Evolutionary conservation across 768 basidiomycete species (phyloP).

Genomic region (Multifurca ochricompacta): DNA sequence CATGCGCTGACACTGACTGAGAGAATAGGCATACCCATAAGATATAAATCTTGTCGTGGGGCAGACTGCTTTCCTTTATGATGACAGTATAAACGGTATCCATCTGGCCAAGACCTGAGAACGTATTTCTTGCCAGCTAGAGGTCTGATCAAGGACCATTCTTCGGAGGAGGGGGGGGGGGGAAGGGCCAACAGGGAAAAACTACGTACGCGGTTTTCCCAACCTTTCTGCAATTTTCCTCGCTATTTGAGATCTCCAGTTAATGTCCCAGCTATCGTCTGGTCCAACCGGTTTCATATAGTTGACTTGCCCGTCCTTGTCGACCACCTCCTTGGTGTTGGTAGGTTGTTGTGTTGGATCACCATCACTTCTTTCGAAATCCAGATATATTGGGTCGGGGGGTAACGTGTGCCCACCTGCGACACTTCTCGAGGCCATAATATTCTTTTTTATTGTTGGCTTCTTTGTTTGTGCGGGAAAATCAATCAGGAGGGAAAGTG

Average conservation of each 20-base stretch:
- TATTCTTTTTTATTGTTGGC: not conserved
- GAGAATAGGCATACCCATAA: slow-evolving; percentile 45
- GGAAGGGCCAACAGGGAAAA: not conserved
- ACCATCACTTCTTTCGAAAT: slow-evolving; percentile 60
- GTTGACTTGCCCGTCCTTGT: slow-evolving; percentile 60
- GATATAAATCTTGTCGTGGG: slow-evolving; percentile 71
- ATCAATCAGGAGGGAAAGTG: too few relatives aligned
- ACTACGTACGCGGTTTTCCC: slow-evolving; percentile 42
- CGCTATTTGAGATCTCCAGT: slow-evolving; percentile 45
- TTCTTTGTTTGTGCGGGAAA: not conserved
- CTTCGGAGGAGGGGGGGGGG: not conserved
- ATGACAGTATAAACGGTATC: slow-evolving; percentile 70
- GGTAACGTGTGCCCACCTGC: slow-evolving; percentile 32
- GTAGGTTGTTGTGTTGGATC: slow-evolving; percentile 44
- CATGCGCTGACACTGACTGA: too few relatives aligned
- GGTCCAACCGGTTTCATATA: slow-evolving; percentile 50
- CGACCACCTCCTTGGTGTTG: slow-evolving; percentile 46
- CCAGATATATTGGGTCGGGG: slow-evolving; percentile 45
- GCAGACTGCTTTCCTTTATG: slow-evolving; percentile 49
- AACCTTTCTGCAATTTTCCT: slow-evolving; percentile 36
- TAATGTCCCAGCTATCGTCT: slow-evolving; percentile 43
- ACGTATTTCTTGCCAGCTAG: slow-evolving; percentile 50
- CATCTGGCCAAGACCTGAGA: slow-evolving; percentile 54
- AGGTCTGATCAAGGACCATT: not conserved
- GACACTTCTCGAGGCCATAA: slow-evolving; percentile 18